phyloP scores from a whole-genome alignment of 352 stramenopile genomes.

The Elongisporangium prolatum region DNA sequence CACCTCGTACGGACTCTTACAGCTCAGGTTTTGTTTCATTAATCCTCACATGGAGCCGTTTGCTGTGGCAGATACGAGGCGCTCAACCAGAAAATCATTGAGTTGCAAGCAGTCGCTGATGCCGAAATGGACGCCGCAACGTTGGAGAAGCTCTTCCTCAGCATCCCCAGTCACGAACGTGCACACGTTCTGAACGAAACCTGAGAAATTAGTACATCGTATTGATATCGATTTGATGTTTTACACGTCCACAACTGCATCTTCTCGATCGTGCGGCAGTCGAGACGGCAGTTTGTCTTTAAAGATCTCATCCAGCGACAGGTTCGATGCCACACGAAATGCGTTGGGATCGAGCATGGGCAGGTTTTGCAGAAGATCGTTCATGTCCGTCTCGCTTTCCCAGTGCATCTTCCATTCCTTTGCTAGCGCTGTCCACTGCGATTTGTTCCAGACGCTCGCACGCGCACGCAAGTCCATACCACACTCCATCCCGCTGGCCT shows the following conservation, averaged over 20 bases:
- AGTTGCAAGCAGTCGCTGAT: constrained; percentile 38
- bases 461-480: constrained; percentile 6
- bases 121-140: constrained; percentile 25
- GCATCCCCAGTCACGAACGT: constrained; percentile 36
- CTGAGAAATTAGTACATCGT: no score
- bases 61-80: constrained; percentile 42
- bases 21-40: neutral
- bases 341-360: constrained; percentile 22
- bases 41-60: no score
- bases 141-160: constrained; percentile 43
- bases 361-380: constrained; percentile 22
- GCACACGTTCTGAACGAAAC: constrained; percentile 9
- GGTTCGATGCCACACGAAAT: constrained; percentile 17
- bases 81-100: constrained; percentile 29
- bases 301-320: constrained; percentile 66
- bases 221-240: neutral
- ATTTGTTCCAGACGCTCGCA: constrained; percentile 36
- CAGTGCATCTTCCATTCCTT: constrained; percentile 45
- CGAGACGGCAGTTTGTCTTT: constrained; percentile 71
- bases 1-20: constrained; percentile 18
- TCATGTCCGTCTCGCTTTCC: constrained; percentile 35
- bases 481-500: constrained; percentile 7
- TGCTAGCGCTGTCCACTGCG: constrained; percentile 35
- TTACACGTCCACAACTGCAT: constrained; percentile 71
- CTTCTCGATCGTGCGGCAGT: constrained; percentile 56